Base-by-base conservation (phyloP, 2,329 filamentous ascomycete species). In the Arachnomyces sp. region DNA sequence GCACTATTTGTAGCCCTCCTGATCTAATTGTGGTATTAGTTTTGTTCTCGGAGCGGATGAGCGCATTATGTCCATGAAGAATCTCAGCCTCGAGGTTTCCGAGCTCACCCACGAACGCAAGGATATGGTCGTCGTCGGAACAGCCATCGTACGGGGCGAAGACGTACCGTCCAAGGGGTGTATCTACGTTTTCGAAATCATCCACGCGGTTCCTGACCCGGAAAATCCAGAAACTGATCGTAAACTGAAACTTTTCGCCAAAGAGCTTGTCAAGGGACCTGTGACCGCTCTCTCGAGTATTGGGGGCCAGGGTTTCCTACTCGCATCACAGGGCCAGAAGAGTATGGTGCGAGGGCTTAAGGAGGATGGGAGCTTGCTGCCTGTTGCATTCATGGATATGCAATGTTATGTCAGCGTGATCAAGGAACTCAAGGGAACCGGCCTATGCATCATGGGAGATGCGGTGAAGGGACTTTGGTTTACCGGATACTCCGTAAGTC, bases 361-460 rank as follows among this genome's bases (percentile, higher is more conserved):
- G 60, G 92, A 98, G 61, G 92, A 98, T 57, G 87, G 89, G 1
- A 88, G 84, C 1, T 74, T 96, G 38, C 71, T 96, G 1, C 92
- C 92, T 0, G 90, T 98, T 3, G 92, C 92, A 0, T 98, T 98
- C 57, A 84, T 98, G 73, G 92, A 98, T 56, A 93, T 95, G 80
- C 92, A 86, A 65, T 93, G 85, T 62, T 92, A 94, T 54, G 86
- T 94, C 9, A 85, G 81, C 2, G 79, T 82, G n/a, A 76, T 87
- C 39, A 92, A 89, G 56, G 85, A 87, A 53, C 72, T 98, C 13
- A 79, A 80, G 3, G 79, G 82, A 1, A 93, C 87, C 0, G 89
- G 90, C 0, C 72, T 98, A 58, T 88, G 85, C 54, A 72, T 94
- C 8, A 80, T 95, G 66, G 84, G 85, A 0, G 92, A 98, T 65